Evolutionary conservation across 805 yeast genomes (phyloP), one percentile per base, ranked within the genome.

Genomic region (Groenewaldozyma tartarivorans): DNA sequence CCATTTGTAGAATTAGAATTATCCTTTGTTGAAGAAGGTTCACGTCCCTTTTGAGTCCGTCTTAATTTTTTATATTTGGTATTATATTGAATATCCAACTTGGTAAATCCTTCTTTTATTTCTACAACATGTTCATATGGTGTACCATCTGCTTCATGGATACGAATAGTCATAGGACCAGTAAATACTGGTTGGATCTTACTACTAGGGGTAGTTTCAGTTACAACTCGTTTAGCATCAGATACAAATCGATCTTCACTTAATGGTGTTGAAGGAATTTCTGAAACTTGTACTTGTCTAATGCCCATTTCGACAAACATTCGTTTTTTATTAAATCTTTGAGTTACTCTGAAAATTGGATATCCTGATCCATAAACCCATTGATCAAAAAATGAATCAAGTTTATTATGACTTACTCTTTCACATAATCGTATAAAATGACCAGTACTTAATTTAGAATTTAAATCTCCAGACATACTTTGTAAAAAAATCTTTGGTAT

Each of bases 51-150:
- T 52, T 48, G 66, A 42, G 72, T 74, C 49, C 84, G 77, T 53
- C 81, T 84, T 43, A 82, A 62, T 47, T 95, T 75, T 61, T 86
- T 84, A 57, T 85, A 86, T 58, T 87, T 90, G 4, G 97, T 86
- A 60, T 92, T 92, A 62, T 92, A 92, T 56, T 86, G 97, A 36
- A 92, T 86, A 55, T 92, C 98, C 35, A 92, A 67, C 55, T 84
- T 86, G 0, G 95, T 84, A 49, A 79, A 77, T 1, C 77, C 74
- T 34, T 90, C 96, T 51, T 86, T 84, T 39, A 92, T 66, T 49
- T 86, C 94, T 18, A 92, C 95, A 36, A 92, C 90, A 58, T 92
- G 99, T 55, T 92, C 99, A 56, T 92, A 92, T 0, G 99, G 98
- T 0, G 97, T 86, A 5, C 98, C 98, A 60, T 92, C 97, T 0